Evolutionary conservation across 164 flowering plant genomes (phyloP), one percentile per base, ranked within the genome.

Genomic region (Annona cherimola): DNA sequence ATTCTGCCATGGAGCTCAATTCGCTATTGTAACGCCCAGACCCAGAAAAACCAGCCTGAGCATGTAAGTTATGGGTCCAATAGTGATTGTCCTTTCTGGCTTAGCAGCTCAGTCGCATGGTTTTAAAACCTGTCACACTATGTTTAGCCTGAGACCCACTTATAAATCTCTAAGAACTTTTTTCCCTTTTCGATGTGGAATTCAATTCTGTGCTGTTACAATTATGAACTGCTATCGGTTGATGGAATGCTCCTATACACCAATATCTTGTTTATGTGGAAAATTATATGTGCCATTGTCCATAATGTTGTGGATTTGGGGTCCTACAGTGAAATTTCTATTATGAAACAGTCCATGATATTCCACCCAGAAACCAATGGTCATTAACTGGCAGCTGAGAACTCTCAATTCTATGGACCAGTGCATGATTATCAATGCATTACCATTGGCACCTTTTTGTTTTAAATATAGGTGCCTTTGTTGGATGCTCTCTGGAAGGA

Each of bases 401-500:
- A 50, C 14, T 50, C 57, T 50, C 57, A 50, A 16, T 9, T 50
- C 9, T 50, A 9, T 50, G 9, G 11, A 50, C 9, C 57, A 50
- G 35, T 26, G 35, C 35, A 50, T 50, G 57, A 50, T 50, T 50
- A 9, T 50, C 14, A 16, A 50, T 8, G 57, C 35, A 26, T 26
- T 26, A 9, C 57, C 57, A 50, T 50, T 50, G 57, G 14, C 57
- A 9, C 57, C 7, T 46, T 46, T 46, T 50, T 50, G 14, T 7
- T 12, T 11, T 50, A 50, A 11, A 50, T 18, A 72, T 82, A 96
- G 99, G 98, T 78, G 97, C 94, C 8, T 93, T 93, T 82, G 90
- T 90, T 67, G 98, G 99, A 9, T 93, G 98, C 76, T 96, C 97
- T 4, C 85, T 96, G 7, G 90, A 92, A 81, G 97, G 99, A 57